Evolutionary conservation across 148 eudicot genomes (phyloP).

Genomic region (Vaccinium corymbosum): DNA sequence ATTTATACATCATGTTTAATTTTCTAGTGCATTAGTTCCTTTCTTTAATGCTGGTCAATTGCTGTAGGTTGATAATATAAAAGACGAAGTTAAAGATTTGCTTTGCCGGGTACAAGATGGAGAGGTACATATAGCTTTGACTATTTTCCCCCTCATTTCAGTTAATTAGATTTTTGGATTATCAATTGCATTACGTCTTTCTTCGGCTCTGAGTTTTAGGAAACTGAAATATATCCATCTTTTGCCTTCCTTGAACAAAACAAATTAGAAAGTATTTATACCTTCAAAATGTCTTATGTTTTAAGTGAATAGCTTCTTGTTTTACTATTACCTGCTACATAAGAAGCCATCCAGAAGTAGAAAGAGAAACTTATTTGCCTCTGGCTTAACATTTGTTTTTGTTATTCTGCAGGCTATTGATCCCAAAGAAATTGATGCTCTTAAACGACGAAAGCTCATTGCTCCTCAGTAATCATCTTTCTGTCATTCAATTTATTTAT

Average conservation of each 20-base stretch:
- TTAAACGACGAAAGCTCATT: slow-evolving; percentile 80
- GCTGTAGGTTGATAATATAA: slow-evolving; percentile 53
- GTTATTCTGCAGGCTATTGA: slow-evolving; percentile 49
- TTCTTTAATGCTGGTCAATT: slow-evolving; percentile 13
- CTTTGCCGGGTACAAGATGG: slow-evolving; percentile 60
- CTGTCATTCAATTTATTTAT: neutral
- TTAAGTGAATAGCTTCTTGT: neutral
- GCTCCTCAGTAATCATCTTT: slow-evolving; percentile 50
- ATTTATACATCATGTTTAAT: neutral
- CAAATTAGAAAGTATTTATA: too few relatives aligned
- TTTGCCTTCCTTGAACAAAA: neutral
- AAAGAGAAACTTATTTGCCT: neutral
- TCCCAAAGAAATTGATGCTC: slow-evolving; percentile 62
- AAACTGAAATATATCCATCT: slow-evolving; percentile 7
- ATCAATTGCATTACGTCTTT: neutral
- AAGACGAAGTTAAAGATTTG: slow-evolving; percentile 57
- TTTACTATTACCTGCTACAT: neutral
- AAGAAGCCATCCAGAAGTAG: neutral
- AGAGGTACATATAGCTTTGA: slow-evolving; percentile 36
- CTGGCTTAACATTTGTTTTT: neutral
- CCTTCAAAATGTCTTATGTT: neutral
- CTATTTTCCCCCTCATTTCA: neutral
- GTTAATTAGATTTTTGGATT: slow-evolving; percentile 1
- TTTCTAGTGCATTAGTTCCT: neutral
- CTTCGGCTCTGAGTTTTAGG: neutral